Evolutionary conservation across 805 yeast genomes (phyloP), one percentile per base, ranked within the genome.

Genomic region (Yamadazyma kitorensis): DNA sequence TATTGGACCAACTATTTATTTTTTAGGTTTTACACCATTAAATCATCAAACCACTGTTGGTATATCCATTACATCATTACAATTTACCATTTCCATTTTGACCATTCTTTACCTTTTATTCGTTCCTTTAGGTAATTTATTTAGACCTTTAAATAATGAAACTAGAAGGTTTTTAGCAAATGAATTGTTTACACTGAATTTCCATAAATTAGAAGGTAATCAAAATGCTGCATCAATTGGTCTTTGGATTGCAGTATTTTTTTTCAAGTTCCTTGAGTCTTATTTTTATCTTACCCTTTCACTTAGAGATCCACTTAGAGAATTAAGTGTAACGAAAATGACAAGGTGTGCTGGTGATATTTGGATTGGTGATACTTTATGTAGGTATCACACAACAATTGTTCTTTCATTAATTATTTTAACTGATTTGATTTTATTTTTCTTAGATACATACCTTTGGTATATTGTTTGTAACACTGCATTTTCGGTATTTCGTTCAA

Each of bases 361-460:
- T 2, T 62, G 74, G 45, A 37, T 82, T 20, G 84, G 87, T 0
- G 50, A 59, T 0, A 33, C 60, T 16, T 38, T 82, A 2, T 85
- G 94, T 51, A 51, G 55, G 8, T 49, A 59, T 25, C 89, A 82
- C 34, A 74, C 93, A 1, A 54, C 51, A 8, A 59, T 85, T 17
- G 64, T 86, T 2, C 57, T 86, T 12, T 50, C 52, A 0, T 57
- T 82, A 39, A 67, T 85, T 45, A 51, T 74, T 12, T 24, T 76
- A 8, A 79, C 88, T 0, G 89, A 84, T 51, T 57, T 82, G 43
- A 70, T 80, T 0, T 59, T 86, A 26, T 86, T 85, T 55, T 82
- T 83, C 45, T 69, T 86, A 36, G 95, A 86, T 47, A 85, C 95
- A 0, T 86, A 86, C 47, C 61, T 86, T 12, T 86, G 95, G 95